Evolutionary conservation across 306 rosid species (phyloP).

Genomic region (Cucurbita argyrosperma): DNA sequence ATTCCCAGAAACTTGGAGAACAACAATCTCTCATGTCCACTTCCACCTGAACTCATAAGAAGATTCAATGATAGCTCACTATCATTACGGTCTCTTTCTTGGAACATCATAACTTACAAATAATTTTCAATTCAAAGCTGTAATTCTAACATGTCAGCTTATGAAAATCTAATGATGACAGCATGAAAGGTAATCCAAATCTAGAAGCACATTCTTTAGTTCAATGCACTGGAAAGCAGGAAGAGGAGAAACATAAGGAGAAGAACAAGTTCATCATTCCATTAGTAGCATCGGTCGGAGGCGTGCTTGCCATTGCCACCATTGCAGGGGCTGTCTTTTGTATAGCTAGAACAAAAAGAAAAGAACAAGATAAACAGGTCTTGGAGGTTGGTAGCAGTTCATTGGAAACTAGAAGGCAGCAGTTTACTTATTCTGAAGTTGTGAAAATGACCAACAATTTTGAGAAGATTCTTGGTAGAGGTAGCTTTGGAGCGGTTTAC

Average conservation of each 20-base stretch:
- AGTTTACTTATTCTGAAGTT: constrained; percentile 36
- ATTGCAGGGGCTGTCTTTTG: constrained; percentile 5
- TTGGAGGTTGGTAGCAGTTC: neutral
- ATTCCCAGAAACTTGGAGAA: constrained; percentile 20
- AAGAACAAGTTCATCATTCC: constrained; percentile 20
- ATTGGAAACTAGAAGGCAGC: constrained; percentile 23
- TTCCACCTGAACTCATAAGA: constrained; percentile 20
- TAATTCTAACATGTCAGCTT: neutral
- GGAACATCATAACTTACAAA: neutral
- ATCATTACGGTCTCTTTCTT: constrained; percentile 23
- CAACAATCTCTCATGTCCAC: constrained; percentile 26
- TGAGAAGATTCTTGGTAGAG: constrained; percentile 29
- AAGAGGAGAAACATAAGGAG: neutral
- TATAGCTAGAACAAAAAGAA: constrained; percentile 12
- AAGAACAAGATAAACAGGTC: neutral
- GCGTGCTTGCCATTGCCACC: constrained; percentile 17
- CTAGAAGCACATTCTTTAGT: neutral
- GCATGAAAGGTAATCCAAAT: constrained; percentile 27
- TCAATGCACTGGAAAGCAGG: constrained; percentile 7
- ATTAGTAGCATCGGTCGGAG: constrained; percentile 30
- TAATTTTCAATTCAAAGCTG: neutral
- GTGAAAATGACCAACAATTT: constrained; percentile 23
- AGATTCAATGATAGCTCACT: constrained; percentile 17
- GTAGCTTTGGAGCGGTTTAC: constrained; percentile 44
- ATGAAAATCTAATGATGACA: constrained; percentile 5